phyloP scores from a whole-genome alignment of 108 stramenopile genomes.

The Nitzschia sp. region DNA sequence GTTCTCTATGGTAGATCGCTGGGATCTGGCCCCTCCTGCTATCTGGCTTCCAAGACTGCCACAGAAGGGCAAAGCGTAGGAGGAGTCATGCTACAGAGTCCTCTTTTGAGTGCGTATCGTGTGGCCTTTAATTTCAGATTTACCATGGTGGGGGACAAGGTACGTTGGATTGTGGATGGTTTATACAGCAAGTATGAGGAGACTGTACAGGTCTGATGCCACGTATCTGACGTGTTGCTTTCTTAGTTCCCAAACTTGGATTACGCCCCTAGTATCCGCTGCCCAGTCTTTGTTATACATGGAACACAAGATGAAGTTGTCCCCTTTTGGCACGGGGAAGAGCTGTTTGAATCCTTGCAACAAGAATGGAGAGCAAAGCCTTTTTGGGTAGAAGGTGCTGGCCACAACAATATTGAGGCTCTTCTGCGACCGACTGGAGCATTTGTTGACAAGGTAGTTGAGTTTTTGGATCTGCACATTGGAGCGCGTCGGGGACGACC shows the following conservation, averaged over 20 bases:
- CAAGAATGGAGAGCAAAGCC: slow-evolving; percentile 88
- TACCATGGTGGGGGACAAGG: slow-evolving; percentile 90
- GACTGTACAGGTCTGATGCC: slow-evolving; percentile 6
- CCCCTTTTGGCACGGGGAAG: slow-evolving; percentile 93
- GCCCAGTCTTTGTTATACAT: slow-evolving; percentile 93
- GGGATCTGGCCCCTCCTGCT: slow-evolving; percentile 93
- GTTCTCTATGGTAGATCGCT: slow-evolving; percentile 87
- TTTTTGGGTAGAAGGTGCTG: slow-evolving; percentile 89
- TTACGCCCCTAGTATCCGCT: slow-evolving; percentile 69
- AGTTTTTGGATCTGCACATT: slow-evolving; percentile 84
- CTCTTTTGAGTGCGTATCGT: slow-evolving; percentile 89
- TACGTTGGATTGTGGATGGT: slow-evolving; percentile 35
- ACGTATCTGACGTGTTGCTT: not conserved
- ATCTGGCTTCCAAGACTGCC: slow-evolving; percentile 87
- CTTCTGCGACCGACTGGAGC: slow-evolving; percentile 75
- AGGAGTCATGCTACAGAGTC: slow-evolving; percentile 92
- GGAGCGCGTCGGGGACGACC: slow-evolving; percentile 66
- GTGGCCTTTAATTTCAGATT: slow-evolving; percentile 94
- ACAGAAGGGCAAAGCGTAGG: slow-evolving; percentile 77
- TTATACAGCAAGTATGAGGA: not conserved
- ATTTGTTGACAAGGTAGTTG: slow-evolving; percentile 75
- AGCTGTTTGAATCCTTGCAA: slow-evolving; percentile 83
- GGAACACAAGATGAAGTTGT: slow-evolving; percentile 95
- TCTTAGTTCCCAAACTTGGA: slow-evolving; percentile 90
- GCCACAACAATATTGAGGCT: slow-evolving; percentile 94